Percentiles rank a stretch among this genome's conserved stretches.
Evolutionary conservation across 2,329 filamentous ascomycete species (phyloP).

Genomic region (Exophiala lecanii-corni): DNA sequence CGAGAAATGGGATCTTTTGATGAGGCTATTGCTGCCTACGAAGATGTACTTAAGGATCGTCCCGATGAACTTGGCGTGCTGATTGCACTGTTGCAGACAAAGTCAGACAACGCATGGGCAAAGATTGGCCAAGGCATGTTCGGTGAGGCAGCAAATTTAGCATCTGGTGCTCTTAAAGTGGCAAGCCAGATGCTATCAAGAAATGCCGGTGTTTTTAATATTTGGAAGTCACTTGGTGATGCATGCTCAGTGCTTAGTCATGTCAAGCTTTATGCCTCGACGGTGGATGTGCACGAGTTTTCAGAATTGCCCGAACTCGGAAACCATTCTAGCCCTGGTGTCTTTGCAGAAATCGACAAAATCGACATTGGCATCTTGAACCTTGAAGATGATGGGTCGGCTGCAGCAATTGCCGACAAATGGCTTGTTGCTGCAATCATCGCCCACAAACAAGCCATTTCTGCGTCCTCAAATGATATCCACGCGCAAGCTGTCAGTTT

Average conservation of each 20-base stretch:
- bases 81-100: conserved; percentile 81
- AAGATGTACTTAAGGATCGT: conserved; percentile 63
- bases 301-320: conserved; percentile 41
- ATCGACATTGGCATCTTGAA: conserved; percentile 28
- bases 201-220: conserved; percentile 73
- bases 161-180: conserved; percentile 63
- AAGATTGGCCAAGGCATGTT: conserved; percentile 79
- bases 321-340: conserved; percentile 43
- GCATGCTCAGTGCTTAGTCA: conserved; percentile 79
- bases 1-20: conserved; percentile 88
- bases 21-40: conserved; percentile 72
- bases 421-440: conserved; percentile 70
- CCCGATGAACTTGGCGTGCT: conserved; percentile 78
- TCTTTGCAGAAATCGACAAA: conserved; percentile 66
- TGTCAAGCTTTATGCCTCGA: conserved; percentile 62
- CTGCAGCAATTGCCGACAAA: conserved; percentile 40
- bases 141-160: conserved; percentile 71
- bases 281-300: conserved; percentile 58
- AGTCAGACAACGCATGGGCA: conserved; percentile 74
- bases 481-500: conserved; percentile 93
- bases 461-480: conserved; percentile 65
- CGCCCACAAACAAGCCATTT: conserved; percentile 80
- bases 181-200: conserved; percentile 58
- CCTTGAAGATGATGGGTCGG: conserved; percentile 13
- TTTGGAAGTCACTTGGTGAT: conserved; percentile 91